Base-by-base conservation (phyloP, 179 eudicot genomes). In the Carnegiea gigantea region DNA sequence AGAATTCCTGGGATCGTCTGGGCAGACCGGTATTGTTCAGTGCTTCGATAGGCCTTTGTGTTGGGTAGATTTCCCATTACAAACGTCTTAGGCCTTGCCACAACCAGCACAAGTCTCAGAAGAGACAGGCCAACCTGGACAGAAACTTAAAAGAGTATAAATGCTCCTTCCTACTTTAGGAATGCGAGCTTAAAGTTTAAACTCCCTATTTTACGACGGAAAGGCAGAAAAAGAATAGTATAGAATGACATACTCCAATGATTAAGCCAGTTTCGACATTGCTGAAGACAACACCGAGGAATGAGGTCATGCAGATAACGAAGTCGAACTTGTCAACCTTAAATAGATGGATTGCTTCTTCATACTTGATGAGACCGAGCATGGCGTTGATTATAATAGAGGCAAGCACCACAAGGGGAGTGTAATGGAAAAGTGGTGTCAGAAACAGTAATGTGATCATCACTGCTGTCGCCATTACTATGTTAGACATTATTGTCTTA, bases 311-410 rank as follows among this genome's bases (percentile, higher is more conserved):
- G 86, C 92, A 91, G 12, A 84, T 79, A 57, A 88, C 30, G 77
- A 91, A 91, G 78, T 91, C 94, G 57, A 87, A 87, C 57, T 91
- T 91, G 86, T 91, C 94, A 26, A 90, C 80, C 38, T 77, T 83
- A 88, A 89, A 90, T 0, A 91, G 80, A 79, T 90, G 87, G 38
- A 82, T 21, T 38, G 79, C 92, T 46, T 82, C 88, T 62, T 89
- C 82, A 15, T 85, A 88, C 79, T 91, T 89, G 49, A 91, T 85
- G 54, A 89, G 85, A 20, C 91, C 90, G 18, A 87, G 79, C 91
- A 91, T 87, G 7, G 92, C 93, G 0, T 88, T 64, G 71, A 90
- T 82, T 30, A 91, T 91, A n/a, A 91, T 90, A 10, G 91, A 84
- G 17, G 94, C 82, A 64, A 91, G 89, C 9, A 90, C 91, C 8